Conservation (phyloP, 2,329 filamentous ascomycete species). For the Phialophora verrucosa region DNA sequence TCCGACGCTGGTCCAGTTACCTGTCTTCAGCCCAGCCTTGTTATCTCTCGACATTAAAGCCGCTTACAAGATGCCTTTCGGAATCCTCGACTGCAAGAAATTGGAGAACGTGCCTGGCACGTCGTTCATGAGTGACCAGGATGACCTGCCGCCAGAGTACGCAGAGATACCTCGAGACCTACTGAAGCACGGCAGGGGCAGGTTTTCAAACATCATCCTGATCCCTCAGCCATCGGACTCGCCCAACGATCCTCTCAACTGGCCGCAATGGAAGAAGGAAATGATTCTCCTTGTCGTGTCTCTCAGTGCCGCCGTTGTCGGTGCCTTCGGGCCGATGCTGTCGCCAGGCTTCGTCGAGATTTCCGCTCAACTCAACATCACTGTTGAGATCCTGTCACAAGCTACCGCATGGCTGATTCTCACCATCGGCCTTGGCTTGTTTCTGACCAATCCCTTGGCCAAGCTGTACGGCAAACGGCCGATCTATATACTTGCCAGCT, state of each 20-base stretch:
- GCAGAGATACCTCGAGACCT: conserved; percentile 42
- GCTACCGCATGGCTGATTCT: conserved; percentile 34
- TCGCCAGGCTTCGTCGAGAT: conserved; percentile 58
- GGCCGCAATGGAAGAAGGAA: conserved; percentile 54
- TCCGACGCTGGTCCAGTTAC: background rate
- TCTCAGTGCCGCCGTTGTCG: conserved; percentile 56
- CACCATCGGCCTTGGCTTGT: conserved; percentile 46
- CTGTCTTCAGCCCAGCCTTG: background rate
- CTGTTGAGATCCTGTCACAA: conserved; percentile 35
- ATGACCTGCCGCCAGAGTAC: conserved; percentile 56
- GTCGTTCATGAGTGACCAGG: conserved; percentile 41
- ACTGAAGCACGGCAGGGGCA: conserved; percentile 44
- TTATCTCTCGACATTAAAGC: background rate
- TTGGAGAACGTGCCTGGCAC: conserved; percentile 44
- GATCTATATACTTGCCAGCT: conserved; percentile 48
- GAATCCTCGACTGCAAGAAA: conserved; percentile 43
- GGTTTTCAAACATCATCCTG: conserved; percentile 38
- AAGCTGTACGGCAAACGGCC: conserved; percentile 53
- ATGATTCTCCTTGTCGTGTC: conserved; percentile 54
- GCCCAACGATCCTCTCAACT: conserved; percentile 43
- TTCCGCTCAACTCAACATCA: conserved; percentile 39
- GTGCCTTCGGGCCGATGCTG: conserved; percentile 60
- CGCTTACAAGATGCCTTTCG: conserved; percentile 40
- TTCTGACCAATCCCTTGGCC: conserved; percentile 48
- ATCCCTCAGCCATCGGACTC: conserved; percentile 41